Base-by-base conservation (phyloP, 306 rosid genomes). In the Lathyrus tuberosus region DNA sequence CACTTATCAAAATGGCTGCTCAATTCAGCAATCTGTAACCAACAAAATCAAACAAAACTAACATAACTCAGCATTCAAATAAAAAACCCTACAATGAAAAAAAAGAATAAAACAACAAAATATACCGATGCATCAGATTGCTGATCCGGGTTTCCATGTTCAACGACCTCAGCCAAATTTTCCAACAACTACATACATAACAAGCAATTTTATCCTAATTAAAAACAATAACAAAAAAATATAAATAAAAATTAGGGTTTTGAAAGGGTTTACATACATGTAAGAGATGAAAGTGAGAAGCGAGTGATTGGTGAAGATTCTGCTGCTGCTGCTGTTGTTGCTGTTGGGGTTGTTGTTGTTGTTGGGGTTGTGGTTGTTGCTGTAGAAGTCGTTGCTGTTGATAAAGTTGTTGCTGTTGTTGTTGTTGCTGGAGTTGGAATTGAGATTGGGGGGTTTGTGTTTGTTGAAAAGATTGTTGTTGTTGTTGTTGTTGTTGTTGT, bases 1-100 rank as follows among this genome's bases (percentile, higher is more conserved):
- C 95, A 94, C 86, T 89, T 88, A 62, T 94, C 99, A 73, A 88
- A 94, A 64, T 91, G 96, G 80, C 12, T 87, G 80, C 84, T 88
- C 83, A 90, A 76, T 38, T 92, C 98, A 69, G 75, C 82, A 40
- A 89, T 83, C 98, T 89, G 71, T 14, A 74, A 77, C 51, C 56
- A 75, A 53, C 15, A 22, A 26, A 74, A 35, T 16, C 22, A 83
- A 44, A 68, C 8, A 65, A 33, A 28, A 40, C 51, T 5, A 14
- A 33, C 30, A n/a, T 1, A 66, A 51, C 13, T 65, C 51, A 51
- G 60, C 2, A n/a, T 67, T 56, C 5, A n/a, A 12, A 44, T 5
- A 47, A 65, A 44, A 3, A 53, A 65, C n/a, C 26, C 38, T 16
- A 24, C 13, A 75, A 73, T 10, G 3, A 48, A 68, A 57, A 33